Evolutionary conservation across 176 grass and related monocot species (phyloP), one percentile per base, ranked within the genome.

Genomic region (Pontederia paniculata): DNA sequence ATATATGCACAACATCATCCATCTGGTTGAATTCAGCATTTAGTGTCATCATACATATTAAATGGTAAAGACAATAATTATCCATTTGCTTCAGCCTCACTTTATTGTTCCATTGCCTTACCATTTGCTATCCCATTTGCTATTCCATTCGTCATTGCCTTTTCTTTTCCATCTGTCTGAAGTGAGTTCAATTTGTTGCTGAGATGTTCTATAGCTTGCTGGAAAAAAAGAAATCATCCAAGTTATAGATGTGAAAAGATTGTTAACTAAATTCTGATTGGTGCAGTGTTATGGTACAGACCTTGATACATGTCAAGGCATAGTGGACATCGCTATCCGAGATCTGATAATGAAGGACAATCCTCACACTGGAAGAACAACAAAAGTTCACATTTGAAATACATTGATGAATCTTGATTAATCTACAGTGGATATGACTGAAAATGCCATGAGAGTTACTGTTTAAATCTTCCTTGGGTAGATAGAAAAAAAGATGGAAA

Each of bases 271-370:
- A 7, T 7, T 31, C 25, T 31, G 25, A 31, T 31, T 31, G 15
- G 21, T 44, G 10, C 19, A 9, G 5, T 20, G 41, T 53, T 18
- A 7, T 2, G 42, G 10, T 67, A 5, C 0, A 22, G 5, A 70
- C 93, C 83, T 98, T 82, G 12, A 91, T 72, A 55, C 62, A 91
- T 51, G 80, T 70, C 66, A 98, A 46, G 41, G 78, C 78, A 59
- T 88, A 91, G 55, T 84, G 75, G 21, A 98, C 62, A 54, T 98
- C 93, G 23, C 54, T 75, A 11, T 98, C 87, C 55, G 87, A 91
- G 76, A 98, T 98, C 56, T 98, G 93, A 75, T 91, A 73, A 66
- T 98, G 93, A 42, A 88, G 51, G 52, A 98, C 93, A 69, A 98
- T 51, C 60, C 93, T 81, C 17, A 98, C 19, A 54, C 93, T 98